phyloP scores from a whole-genome alignment of 1,284 basidiomycete genomes.

The Ceratobasidium sp. region DNA sequence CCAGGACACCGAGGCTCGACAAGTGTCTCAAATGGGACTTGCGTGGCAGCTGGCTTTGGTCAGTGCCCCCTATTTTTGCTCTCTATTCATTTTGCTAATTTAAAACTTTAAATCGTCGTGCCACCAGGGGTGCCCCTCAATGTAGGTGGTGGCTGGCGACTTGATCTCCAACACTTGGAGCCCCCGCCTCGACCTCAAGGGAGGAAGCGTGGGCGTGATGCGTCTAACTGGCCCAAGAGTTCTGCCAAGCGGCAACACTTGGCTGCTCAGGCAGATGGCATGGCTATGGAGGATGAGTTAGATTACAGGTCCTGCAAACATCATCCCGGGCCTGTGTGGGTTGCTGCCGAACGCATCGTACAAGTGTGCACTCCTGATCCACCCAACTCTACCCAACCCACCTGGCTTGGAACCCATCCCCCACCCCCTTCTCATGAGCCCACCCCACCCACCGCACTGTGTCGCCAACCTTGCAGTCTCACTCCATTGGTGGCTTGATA shows the following conservation, averaged over 20 bases:
- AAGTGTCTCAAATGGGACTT: constrained; percentile 20
- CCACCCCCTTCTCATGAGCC: background rate
- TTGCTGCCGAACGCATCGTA: background rate
- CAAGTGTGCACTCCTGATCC: background rate
- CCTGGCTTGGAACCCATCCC: background rate
- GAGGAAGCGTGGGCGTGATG: background rate
- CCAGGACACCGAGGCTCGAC: background rate
- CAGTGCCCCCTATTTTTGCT: background rate
- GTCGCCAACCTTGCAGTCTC: no score
- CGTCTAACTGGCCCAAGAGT: background rate
- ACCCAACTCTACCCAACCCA: background rate
- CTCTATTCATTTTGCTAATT: background rate
- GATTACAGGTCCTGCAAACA: background rate
- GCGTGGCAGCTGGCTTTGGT: constrained; percentile 11
- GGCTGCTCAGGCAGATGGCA: no score
- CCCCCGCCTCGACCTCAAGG: background rate
- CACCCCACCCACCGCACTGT: background rate
- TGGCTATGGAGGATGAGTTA: background rate
- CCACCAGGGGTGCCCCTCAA: background rate
- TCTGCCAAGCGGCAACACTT: background rate
- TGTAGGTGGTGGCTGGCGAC: constrained; percentile 33
- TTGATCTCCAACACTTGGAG: background rate
- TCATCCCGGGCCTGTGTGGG: background rate
- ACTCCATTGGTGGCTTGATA: no score
- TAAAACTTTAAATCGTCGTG: background rate